phyloP scores from a whole-genome alignment of 352 stramenopile species.

The Aphanomyces euteiches region DNA sequence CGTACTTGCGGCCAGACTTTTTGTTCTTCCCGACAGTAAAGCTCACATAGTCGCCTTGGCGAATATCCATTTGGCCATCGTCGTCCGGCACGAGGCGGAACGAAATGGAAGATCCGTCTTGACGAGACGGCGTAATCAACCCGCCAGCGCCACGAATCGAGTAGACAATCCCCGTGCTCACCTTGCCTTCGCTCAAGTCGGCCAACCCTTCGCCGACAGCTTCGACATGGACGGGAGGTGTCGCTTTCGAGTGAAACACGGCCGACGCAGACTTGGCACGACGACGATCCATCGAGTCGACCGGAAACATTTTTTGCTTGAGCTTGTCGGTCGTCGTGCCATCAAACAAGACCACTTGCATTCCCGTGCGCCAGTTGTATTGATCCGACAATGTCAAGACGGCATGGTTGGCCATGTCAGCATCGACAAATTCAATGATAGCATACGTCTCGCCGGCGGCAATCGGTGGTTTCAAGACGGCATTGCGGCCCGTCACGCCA shows the following conservation, averaged over 20 bases:
- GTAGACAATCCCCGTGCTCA: conserved; percentile 83
- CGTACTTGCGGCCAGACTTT: conserved; percentile 85
- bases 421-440: conserved; percentile 86
- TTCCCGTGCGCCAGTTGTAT: conserved; percentile 84
- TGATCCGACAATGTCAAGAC: conserved; percentile 82
- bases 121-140: conserved; percentile 77
- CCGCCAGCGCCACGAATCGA: conserved; percentile 81
- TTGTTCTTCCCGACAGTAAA: conserved; percentile 89
- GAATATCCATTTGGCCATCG: conserved; percentile 80
- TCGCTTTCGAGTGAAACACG: conserved; percentile 4
- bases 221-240: conserved; percentile 65
- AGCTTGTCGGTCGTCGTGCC: conserved; percentile 85
- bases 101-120: conserved; percentile 80
- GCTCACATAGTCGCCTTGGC: conserved; percentile 80
- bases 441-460: conserved; percentile 77
- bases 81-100: conserved; percentile 86
- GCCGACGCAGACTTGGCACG: conserved; percentile 74
- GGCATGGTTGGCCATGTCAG: conserved; percentile 86
- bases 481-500: conserved; percentile 78
- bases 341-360: conserved; percentile 87
- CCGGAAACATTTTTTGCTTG: conserved; percentile 87
- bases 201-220: conserved; percentile 77
- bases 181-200: conserved; percentile 81
- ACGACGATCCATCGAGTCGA: conserved; percentile 53
- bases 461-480: conserved; percentile 84